A percentile compares a stretch with the other conserved stretches of the same genome.
These are phyloP conservation scores for Hyphodiscus sp. DNA, from an alignment of 2,329 filamentous ascomycete genomes.

Conservation along the genomic window DNA sequence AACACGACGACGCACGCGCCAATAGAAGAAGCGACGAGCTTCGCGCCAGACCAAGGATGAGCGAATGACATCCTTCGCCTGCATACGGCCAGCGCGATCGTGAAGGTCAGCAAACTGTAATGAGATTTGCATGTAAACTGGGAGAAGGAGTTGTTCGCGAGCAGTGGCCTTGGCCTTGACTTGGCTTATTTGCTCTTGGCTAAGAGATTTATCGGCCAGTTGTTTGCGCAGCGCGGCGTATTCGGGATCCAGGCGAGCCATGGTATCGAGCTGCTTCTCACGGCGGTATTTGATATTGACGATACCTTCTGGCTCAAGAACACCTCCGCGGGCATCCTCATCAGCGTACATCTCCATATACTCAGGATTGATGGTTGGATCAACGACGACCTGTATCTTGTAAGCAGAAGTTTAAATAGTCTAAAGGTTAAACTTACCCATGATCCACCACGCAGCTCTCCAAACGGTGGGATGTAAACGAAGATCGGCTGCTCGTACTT, in stretches of 20 bases:
- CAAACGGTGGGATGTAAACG: slow-evolving; percentile 95
- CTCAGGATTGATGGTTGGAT: slow-evolving; percentile 94
- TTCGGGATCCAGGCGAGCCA: slow-evolving; percentile 82
- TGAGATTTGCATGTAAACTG: slow-evolving; percentile 92
- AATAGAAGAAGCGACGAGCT: slow-evolving; percentile 97
- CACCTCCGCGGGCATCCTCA: slow-evolving; percentile 88
- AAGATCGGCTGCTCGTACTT: slow-evolving; percentile 99
- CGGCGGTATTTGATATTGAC: slow-evolving; percentile 98
- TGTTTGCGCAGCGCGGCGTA: slow-evolving; percentile 82
- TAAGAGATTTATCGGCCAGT: slow-evolving; percentile 56
- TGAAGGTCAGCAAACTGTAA: slow-evolving; percentile 95
- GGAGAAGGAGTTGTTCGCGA: slow-evolving; percentile 83
- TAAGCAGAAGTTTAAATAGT: slow-evolving; percentile 27
- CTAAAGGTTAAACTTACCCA: slow-evolving; percentile 53
- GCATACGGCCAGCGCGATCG: slow-evolving; percentile 94
- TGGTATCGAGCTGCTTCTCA: slow-evolving; percentile 95
- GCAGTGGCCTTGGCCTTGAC: slow-evolving; percentile 79
- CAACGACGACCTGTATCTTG: slow-evolving; percentile 70
- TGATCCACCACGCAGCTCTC: slow-evolving; percentile 95
- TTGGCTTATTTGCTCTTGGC: slow-evolving; percentile 65
- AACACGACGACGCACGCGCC: slow-evolving; percentile 91
- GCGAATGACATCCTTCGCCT: slow-evolving; percentile 93
- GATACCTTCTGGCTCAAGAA: slow-evolving; percentile 96
- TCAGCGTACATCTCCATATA: slow-evolving; percentile 99
- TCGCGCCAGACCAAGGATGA: slow-evolving; percentile 79